Evolutionary conservation across 2,329 filamentous ascomycete genomes (phyloP).

Genomic region (Aspergillus terreus): DNA sequence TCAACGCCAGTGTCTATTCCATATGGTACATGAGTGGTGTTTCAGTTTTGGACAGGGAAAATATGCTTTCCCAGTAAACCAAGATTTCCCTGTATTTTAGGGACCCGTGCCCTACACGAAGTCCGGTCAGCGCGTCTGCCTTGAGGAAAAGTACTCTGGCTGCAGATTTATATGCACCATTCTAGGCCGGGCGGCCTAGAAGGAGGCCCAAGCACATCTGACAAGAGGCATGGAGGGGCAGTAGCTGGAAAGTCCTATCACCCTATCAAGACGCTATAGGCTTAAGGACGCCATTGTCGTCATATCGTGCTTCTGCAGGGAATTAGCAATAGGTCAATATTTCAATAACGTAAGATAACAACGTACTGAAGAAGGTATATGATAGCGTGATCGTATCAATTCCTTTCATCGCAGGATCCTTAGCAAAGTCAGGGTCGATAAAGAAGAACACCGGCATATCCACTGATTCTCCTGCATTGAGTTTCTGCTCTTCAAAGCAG

Average conservation of each 20-base stretch:
- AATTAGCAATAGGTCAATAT: conserved; percentile 33
- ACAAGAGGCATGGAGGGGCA: not conserved
- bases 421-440: conserved; percentile 90
- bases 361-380: conserved; percentile 97
- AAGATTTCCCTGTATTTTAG: no score
- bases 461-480: conserved; percentile 93
- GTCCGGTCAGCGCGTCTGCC: no score
- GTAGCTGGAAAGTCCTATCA: not conserved
- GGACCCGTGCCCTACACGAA: no score
- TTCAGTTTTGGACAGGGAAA: not conserved
- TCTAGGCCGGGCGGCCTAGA: not conserved
- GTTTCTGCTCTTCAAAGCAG: conserved; percentile 93
- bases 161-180: not conserved
- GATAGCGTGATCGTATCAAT: conserved; percentile 94
- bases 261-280: conserved; percentile 44
- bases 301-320: conserved; percentile 71
- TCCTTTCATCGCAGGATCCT: conserved; percentile 86
- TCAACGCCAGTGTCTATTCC: conserved; percentile 6
- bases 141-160: no score
- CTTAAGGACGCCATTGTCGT: conserved; percentile 70
- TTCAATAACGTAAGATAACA: not conserved
- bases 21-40: conserved; percentile 9
- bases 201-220: not conserved
- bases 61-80: no score
- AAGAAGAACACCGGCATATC: conserved; percentile 99